These are phyloP conservation scores for Neonectria coccinea DNA, from an alignment of 2,329 filamentous ascomycete genomes.

Conservation along the genomic window DNA sequence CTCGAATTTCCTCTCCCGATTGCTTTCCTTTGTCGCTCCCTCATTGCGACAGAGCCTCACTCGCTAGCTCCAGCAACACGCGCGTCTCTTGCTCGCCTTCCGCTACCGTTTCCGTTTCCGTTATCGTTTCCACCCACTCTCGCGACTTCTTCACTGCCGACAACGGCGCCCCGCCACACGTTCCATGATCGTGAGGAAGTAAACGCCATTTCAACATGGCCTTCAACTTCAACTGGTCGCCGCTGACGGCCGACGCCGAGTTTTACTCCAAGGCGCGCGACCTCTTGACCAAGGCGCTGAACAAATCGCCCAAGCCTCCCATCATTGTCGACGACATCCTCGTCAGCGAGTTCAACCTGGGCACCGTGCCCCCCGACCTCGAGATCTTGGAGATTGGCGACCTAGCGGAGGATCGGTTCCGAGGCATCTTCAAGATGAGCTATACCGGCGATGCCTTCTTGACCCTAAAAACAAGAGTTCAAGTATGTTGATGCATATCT, in stretches of 20 bases:
- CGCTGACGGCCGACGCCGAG: slow-evolving; percentile 91
- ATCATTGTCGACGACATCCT: slow-evolving; percentile 99
- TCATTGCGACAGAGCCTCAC: slow-evolving; percentile 26
- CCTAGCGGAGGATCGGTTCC: slow-evolving; percentile 94
- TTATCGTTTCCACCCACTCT: slow-evolving; percentile 25
- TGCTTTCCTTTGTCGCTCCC: slow-evolving; percentile 26
- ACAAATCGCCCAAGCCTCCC: slow-evolving; percentile 97
- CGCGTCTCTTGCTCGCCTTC: slow-evolving; percentile 30
- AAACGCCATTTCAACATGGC: slow-evolving; percentile 78
- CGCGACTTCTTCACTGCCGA: slow-evolving; percentile 36
- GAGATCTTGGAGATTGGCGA: slow-evolving; percentile 99
- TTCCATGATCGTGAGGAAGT: slow-evolving; percentile 51
- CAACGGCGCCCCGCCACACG: slow-evolving; percentile 40
- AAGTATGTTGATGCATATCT: slow-evolving; percentile 67
- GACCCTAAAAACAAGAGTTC: slow-evolving; percentile 94
- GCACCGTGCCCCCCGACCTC: slow-evolving; percentile 91
- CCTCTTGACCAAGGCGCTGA: slow-evolving; percentile 92
- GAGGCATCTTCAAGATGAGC: slow-evolving; percentile 99
- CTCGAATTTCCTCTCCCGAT: slow-evolving; percentile 27
- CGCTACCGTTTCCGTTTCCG: neutral
- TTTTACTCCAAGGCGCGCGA: slow-evolving; percentile 93
- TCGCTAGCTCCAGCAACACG: slow-evolving; percentile 29
- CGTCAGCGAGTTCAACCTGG: slow-evolving; percentile 96
- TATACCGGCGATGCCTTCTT: slow-evolving; percentile 96
- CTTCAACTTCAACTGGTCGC: slow-evolving; percentile 99